A percentile compares a stretch with the other conserved stretches of the same genome.
Conservation (phyloP, 2,329 filamentous ascomycete genomes). For the Colletotrichum gigasporum region DNA sequence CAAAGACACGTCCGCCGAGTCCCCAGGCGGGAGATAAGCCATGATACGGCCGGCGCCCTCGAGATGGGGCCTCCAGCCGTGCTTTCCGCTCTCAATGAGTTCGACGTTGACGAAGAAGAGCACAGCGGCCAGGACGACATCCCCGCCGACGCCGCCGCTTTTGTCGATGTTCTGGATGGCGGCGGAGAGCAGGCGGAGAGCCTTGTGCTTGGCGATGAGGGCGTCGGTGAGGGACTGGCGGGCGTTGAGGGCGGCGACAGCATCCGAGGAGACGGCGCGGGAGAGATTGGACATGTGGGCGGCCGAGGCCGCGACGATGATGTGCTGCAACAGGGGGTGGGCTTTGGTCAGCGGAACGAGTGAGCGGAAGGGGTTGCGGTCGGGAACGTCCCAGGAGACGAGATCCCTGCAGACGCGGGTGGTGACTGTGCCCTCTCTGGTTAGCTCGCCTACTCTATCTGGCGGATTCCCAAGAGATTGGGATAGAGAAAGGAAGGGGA, state of each 20-base stretch:
- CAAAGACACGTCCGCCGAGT: slow-evolving; percentile 45
- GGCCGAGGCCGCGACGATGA: slow-evolving; percentile 58
- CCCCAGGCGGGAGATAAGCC: slow-evolving; percentile 46
- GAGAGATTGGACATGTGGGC: slow-evolving; percentile 57
- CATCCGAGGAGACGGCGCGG: slow-evolving; percentile 39
- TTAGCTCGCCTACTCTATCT: slow-evolving; percentile 20
- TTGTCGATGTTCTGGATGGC: slow-evolving; percentile 50
- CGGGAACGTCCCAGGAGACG: slow-evolving; percentile 54
- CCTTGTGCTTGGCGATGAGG: slow-evolving; percentile 55
- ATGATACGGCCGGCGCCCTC: slow-evolving; percentile 56
- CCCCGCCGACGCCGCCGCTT: slow-evolving; percentile 40
- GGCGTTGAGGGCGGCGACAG: slow-evolving; percentile 35
- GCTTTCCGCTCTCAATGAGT: slow-evolving; percentile 58
- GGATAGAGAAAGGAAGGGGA: slow-evolving; percentile 18
- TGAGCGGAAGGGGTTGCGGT: slow-evolving; percentile 56
- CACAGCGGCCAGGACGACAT: slow-evolving; percentile 55
- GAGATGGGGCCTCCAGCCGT: slow-evolving; percentile 58
- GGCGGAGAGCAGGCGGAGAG: slow-evolving; percentile 50
- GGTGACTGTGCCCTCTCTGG: slow-evolving; percentile 51
- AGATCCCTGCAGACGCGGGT: slow-evolving; percentile 63
- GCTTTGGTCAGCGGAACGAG: slow-evolving; percentile 52
- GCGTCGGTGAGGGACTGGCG: slow-evolving; percentile 51
- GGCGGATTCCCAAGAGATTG: not conserved
- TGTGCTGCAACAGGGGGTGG: slow-evolving; percentile 54
- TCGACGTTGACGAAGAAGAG: slow-evolving; percentile 62